Base-by-base conservation (phyloP, 495 filamentous ascomycete genomes). In the Aspergillus sclerotiicarbonarius region DNA sequence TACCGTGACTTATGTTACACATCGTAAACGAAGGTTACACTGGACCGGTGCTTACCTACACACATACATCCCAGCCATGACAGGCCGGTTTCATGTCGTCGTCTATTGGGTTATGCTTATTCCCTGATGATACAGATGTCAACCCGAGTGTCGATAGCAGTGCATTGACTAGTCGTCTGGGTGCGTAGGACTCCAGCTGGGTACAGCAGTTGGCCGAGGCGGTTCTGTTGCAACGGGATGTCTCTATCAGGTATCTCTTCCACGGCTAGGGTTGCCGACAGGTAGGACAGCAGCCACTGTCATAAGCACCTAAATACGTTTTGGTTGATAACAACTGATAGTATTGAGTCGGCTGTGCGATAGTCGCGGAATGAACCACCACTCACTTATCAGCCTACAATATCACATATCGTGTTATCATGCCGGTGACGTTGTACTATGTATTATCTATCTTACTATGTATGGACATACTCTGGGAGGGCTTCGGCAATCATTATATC, bases 271-370 rank as follows among this genome's bases (percentile, higher is more conserved):
- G 19, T 49, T 50, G 13, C 47, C 47, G 47, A 29, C 29, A 25
- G 15, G 47, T 50, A 50, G 47, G 47, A 50, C 47, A 50, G 16
- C 47, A 33, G 47, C 31, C 47, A 50, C 31, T 25, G 47, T 50
- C 47, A 50, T 50, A 50, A 50, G 47, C 47, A 50, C 47, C 47
- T 32, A 50, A 32, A 50, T 49, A n/a, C 13, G 12, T 12, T 12
- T 41, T 41, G 8, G 1, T 10, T 29, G 46, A 29, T 29, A 29
- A n/a, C 20, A 29, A 49, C 46, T 49, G 18, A 47, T 25, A 21
- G 45, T 49, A 25, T 31, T 50, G 31, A 16, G n/a, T 47, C 33
- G 8, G 37, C 15, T n/a, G 37, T 6, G 37, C 37, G 37, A 41
- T n/a, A 41, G 37, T 41, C 2, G 37, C n/a, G 12, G 13, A 6